Evolutionary conservation across 352 stramenopile species (phyloP).

Genomic region (Thalassiosira mediterranea): DNA sequence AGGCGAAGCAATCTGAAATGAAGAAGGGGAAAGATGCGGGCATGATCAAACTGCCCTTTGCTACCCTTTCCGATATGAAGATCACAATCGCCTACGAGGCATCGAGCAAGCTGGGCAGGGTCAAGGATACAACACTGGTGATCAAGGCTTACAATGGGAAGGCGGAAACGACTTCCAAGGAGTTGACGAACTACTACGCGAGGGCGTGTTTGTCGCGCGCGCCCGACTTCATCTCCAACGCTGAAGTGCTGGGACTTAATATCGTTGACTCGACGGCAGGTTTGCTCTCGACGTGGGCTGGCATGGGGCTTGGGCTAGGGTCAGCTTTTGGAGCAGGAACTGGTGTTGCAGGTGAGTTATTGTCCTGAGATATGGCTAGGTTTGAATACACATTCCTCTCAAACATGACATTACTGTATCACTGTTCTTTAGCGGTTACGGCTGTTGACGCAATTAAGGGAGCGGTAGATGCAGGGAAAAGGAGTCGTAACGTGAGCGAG

Average conservation of each 20-base stretch:
- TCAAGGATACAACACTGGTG: conserved; percentile 29
- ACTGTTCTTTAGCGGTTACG: conserved; percentile 22
- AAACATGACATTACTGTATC: no score
- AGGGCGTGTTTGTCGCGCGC: conserved; percentile 13
- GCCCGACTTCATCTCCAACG: conserved; percentile 43
- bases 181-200: conserved; percentile 44
- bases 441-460: conserved; percentile 47
- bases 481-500: conserved; percentile 12
- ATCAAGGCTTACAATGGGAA: conserved; percentile 40
- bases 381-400: no score
- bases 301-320: conserved; percentile 13
- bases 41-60: conserved; percentile 30
- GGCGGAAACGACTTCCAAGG: conserved; percentile 29
- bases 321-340: conserved; percentile 30
- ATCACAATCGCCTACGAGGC: conserved; percentile 17
- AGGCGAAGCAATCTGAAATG: background rate
- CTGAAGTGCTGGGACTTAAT: conserved; percentile 48
- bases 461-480: conserved; percentile 37
- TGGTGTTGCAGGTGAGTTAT: conserved; percentile 33
- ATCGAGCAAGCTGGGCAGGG: conserved; percentile 11
- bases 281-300: conserved; percentile 21
- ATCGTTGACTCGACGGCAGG: conserved; percentile 38
- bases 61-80: conserved; percentile 37
- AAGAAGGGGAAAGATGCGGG: background rate
- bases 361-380: no score